Percentiles rank a stretch among this genome's conserved stretches.
Evolutionary conservation across 257 asterid genomes (phyloP).

Genomic region (Handroanthus guayacan): DNA sequence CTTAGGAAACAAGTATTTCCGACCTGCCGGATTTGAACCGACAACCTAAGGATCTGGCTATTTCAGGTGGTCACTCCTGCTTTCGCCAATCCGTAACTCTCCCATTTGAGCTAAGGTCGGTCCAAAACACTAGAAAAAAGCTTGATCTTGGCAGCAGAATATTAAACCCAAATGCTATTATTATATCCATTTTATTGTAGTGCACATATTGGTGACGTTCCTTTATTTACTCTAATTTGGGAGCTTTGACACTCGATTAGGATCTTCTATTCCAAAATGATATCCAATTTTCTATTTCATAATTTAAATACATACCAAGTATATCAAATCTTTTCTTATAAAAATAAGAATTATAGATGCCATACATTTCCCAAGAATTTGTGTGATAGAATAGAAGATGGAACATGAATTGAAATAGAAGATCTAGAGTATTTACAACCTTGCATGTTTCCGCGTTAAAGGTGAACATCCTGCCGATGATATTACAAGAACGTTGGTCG

Average conservation of each 20-base stretch:
- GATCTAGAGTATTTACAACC: neutral
- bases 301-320: no score
- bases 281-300: no score
- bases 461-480: neutral
- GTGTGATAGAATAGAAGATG: no score
- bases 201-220: neutral
- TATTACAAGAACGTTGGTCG: neutral
- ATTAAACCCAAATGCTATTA: neutral
- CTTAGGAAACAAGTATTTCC: constrained; percentile 14
- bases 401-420: no score
- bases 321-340: no score
- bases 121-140: neutral
- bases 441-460: neutral
- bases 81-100: constrained; percentile 45
- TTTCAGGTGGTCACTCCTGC: constrained; percentile 24
- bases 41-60: constrained; percentile 46
- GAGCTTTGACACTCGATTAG: no score
- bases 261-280: no score
- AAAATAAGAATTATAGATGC: no score
- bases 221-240: neutral
- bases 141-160: neutral
- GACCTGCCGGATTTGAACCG: constrained; percentile 70
- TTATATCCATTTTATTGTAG: neutral
- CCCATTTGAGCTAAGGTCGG: constrained; percentile 65
- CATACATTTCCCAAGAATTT: no score